Evolutionary conservation across 805 yeast genomes (phyloP).

Genomic region (Barnettozyma californica): DNA sequence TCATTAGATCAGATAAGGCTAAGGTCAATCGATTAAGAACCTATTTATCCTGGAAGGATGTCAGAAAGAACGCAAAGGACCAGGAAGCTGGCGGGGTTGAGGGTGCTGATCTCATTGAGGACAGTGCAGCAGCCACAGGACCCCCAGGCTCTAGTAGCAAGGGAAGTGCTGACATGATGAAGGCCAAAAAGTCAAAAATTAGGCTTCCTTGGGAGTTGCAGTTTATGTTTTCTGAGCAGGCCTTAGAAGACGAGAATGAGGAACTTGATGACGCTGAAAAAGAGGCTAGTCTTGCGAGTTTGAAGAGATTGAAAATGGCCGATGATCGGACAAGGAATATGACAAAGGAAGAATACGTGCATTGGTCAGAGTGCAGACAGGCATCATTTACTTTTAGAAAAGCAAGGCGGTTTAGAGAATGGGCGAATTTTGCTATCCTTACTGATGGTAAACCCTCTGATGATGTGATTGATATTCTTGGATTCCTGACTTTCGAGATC

Average conservation of each 20-base stretch:
- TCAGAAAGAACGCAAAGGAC: conserved; percentile 73
- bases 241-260: conserved; percentile 63
- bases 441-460: conserved; percentile 92
- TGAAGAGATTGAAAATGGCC: conserved; percentile 83
- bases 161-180: conserved; percentile 39
- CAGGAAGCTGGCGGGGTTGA: conserved; percentile 59
- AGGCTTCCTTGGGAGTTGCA: conserved; percentile 93
- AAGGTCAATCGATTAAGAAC: conserved; percentile 89
- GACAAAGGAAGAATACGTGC: conserved; percentile 97
- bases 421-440: conserved; percentile 84
- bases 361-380: conserved; percentile 98
- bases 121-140: conserved; percentile 25
- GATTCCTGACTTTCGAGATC: conserved; percentile 92
- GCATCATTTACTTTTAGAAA: conserved; percentile 95
- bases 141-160: conserved; percentile 16
- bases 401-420: conserved; percentile 89
- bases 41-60: conserved; percentile 94
- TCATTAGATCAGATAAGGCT: conserved; percentile 89
- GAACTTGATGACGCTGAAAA: conserved; percentile 83
- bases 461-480: conserved; percentile 93
- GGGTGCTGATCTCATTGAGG: conserved; percentile 46
- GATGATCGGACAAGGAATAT: conserved; percentile 89
- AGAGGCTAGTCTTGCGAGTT: conserved; percentile 84
- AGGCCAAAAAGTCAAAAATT: conserved; percentile 69
- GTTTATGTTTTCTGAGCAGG: conserved; percentile 90